Conservation (phyloP, 441 rosid species). For the Kokia cookei region DNA sequence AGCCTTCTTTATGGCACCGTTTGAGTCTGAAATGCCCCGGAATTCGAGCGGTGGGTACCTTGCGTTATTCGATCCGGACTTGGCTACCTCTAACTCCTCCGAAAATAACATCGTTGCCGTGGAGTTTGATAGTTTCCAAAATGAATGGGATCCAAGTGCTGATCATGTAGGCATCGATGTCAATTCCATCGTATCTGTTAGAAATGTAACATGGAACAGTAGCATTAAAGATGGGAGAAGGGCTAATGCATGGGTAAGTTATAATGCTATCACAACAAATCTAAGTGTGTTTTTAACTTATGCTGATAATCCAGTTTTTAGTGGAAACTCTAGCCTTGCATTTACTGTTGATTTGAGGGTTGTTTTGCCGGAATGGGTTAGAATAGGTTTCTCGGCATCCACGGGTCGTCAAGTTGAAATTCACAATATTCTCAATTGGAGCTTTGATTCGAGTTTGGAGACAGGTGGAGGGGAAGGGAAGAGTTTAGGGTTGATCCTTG, state of each 20-base stretch:
- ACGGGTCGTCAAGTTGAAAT: conserved; percentile 34
- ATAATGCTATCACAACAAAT: conserved; percentile 37
- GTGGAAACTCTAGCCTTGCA: conserved; percentile 33
- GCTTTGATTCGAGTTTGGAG: conserved; percentile 38
- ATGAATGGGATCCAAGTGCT: conserved; percentile 37
- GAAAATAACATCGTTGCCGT: conserved; percentile 38
- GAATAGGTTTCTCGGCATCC: conserved; percentile 55
- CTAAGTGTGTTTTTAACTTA: conserved; percentile 40
- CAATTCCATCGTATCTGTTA: conserved; percentile 33
- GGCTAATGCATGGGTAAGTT: conserved; percentile 50
- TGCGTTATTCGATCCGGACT: conserved; percentile 24
- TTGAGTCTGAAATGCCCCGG: conserved; percentile 26
- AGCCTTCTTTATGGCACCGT: conserved; percentile 42
- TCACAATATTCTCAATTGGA: conserved; percentile 42
- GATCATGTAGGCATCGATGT: conserved; percentile 49
- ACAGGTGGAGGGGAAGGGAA: not conserved
- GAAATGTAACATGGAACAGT: conserved; percentile 26
- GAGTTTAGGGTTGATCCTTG: conserved; percentile 22
- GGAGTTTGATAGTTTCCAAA: conserved; percentile 38
- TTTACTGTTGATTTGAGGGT: conserved; percentile 30
- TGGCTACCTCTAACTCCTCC: conserved; percentile 12
- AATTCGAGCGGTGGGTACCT: conserved; percentile 41
- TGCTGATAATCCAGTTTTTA: conserved; percentile 25
- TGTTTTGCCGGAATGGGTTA: conserved; percentile 18
- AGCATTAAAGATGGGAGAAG: conserved; percentile 28